Conservation (phyloP, 2,329 filamentous ascomycete species). For the Diaporthe sp. region DNA sequence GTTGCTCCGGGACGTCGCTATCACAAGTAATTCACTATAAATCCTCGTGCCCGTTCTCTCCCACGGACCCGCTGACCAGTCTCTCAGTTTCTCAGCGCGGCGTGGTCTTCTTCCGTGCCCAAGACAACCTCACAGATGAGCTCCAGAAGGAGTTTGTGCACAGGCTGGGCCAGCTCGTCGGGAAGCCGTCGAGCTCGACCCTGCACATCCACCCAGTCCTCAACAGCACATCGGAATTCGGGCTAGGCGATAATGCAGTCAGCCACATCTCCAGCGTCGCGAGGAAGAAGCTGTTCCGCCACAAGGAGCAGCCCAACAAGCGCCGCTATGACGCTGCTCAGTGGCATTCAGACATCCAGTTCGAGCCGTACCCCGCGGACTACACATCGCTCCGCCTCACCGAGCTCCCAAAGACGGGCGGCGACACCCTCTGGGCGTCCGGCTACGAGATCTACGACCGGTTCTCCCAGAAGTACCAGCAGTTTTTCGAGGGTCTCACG, state of each 20-base stretch:
- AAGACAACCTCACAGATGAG: constrained; percentile 59
- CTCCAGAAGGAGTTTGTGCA: constrained; percentile 63
- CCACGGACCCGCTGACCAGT: not conserved
- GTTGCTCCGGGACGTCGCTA: constrained; percentile 39
- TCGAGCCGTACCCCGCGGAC: constrained; percentile 71
- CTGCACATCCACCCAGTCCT: constrained; percentile 63
- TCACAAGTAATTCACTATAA: constrained; percentile 29
- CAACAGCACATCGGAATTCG: constrained; percentile 57
- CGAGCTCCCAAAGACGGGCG: constrained; percentile 68
- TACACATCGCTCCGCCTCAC: constrained; percentile 73
- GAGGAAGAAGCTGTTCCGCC: constrained; percentile 48
- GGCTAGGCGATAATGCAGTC: constrained; percentile 57
- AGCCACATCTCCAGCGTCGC: constrained; percentile 61
- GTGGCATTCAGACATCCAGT: constrained; percentile 70
- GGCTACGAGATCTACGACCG: constrained; percentile 74
- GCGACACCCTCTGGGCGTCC: constrained; percentile 74
- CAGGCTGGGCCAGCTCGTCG: constrained; percentile 62
- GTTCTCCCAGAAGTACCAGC: constrained; percentile 63
- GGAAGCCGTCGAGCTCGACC: constrained; percentile 61
- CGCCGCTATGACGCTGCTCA: constrained; percentile 52
- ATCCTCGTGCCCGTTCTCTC: no score
- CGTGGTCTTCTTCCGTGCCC: constrained; percentile 66
- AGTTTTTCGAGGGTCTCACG: constrained; percentile 66
- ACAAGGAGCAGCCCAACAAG: constrained; percentile 46
- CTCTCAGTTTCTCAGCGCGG: constrained; percentile 61